Percentiles rank a stretch among this genome's conserved stretches.
Conservation (phyloP, 345 rosid genomes). For the Geranium rotundifolium region DNA sequence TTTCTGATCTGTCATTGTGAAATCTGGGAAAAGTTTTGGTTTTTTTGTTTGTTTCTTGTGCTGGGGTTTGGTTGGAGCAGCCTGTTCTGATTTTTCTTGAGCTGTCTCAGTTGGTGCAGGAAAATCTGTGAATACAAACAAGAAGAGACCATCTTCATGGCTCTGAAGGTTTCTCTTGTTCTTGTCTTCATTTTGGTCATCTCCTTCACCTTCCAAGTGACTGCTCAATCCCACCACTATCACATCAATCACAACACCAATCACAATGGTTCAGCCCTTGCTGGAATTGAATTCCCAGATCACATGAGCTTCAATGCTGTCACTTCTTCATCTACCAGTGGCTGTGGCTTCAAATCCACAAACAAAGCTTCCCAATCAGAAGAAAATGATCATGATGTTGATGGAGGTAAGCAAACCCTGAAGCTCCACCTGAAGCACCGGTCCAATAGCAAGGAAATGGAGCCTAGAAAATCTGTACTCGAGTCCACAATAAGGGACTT, state of each 20-base stretch:
- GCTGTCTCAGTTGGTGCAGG: background rate
- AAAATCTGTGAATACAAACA: slow-evolving; percentile 12
- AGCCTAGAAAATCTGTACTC: slow-evolving; percentile 31
- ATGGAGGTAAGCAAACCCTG: slow-evolving; percentile 21
- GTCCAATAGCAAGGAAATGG: slow-evolving; percentile 17
- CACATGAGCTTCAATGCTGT: slow-evolving; percentile 66
- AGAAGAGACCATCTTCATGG: slow-evolving; percentile 32
- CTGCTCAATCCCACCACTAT: slow-evolving; percentile 15
- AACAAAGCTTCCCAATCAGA: slow-evolving; percentile 19
- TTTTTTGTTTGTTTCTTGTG: no score
- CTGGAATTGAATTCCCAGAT: slow-evolving; percentile 51
- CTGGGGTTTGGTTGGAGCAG: no score
- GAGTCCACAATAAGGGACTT: slow-evolving; percentile 44
- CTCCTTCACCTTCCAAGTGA: slow-evolving; percentile 20
- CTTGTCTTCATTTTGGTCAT: slow-evolving; percentile 26
- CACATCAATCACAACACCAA: slow-evolving; percentile 21
- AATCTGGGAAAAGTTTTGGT: no score
- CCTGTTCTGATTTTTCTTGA: no score
- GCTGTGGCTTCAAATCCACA: slow-evolving; percentile 39
- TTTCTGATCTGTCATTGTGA: no score
- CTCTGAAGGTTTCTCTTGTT: slow-evolving; percentile 21
- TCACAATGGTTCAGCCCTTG: slow-evolving; percentile 34
- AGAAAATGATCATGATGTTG: slow-evolving; percentile 6
- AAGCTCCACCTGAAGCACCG: slow-evolving; percentile 62
- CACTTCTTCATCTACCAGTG: slow-evolving; percentile 49